phyloP scores from a whole-genome alignment of 2,329 filamentous ascomycete genomes.

The Colletotrichum neosansevieriae region DNA sequence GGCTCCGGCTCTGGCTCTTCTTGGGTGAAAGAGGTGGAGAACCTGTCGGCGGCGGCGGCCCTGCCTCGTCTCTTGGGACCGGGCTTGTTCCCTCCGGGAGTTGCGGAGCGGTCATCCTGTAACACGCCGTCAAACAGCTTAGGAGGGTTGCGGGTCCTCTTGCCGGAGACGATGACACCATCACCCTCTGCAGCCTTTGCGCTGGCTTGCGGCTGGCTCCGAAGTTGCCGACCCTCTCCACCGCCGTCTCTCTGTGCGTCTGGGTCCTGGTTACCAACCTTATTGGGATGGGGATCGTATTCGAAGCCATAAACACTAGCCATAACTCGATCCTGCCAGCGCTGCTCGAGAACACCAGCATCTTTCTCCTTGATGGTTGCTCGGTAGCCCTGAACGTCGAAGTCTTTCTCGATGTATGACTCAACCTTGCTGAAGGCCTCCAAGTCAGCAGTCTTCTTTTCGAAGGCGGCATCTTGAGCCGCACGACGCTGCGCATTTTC shows the following conservation, averaged over 20 bases:
- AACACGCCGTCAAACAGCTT: slow-evolving; percentile 63
- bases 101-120: slow-evolving; percentile 63
- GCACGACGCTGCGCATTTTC: slow-evolving; percentile 67
- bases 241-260: slow-evolving; percentile 67
- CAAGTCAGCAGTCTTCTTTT: slow-evolving; percentile 58
- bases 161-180: slow-evolving; percentile 60
- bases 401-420: slow-evolving; percentile 63
- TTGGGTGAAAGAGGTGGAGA: slow-evolving; percentile 7
- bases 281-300: slow-evolving; percentile 68
- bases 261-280: slow-evolving; percentile 71
- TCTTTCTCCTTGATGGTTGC: slow-evolving; percentile 53
- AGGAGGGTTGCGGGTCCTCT: slow-evolving; percentile 66
- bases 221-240: slow-evolving; percentile 65
- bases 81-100: slow-evolving; percentile 51
- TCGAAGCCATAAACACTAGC: slow-evolving; percentile 72
- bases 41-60: slow-evolving; percentile 28
- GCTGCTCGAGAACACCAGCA: slow-evolving; percentile 56
- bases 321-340: slow-evolving; percentile 67
- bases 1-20: slow-evolving; percentile 17
- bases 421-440: slow-evolving; percentile 50
- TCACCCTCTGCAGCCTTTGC: slow-evolving; percentile 68
- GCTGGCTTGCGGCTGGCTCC: slow-evolving; percentile 69
- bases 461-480: slow-evolving; percentile 61
- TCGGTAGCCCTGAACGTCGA: slow-evolving; percentile 66
- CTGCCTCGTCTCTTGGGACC: slow-evolving; percentile 48